Conservation (phyloP, 768 basidiomycete species). For the Kwoniella mangroviensis region DNA sequence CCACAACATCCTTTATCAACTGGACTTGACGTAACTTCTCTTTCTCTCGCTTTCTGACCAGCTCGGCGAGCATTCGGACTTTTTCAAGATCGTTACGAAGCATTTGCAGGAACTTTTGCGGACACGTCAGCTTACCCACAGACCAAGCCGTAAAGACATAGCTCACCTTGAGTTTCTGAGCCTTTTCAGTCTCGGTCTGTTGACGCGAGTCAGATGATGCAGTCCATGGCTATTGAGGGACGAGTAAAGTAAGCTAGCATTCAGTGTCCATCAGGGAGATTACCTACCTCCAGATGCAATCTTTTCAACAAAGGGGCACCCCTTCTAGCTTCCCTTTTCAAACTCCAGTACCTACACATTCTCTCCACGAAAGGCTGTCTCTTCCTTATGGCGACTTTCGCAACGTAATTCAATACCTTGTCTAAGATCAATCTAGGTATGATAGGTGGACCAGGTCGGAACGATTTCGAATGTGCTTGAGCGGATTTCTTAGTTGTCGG, state of each 20-base stretch:
- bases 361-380: constrained; percentile 75
- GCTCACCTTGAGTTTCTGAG: constrained; percentile 77
- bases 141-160: neutral
- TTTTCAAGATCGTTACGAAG: constrained; percentile 77
- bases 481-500: constrained; percentile 71
- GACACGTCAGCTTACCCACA: constrained; percentile 3
- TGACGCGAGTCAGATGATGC: constrained; percentile 67
- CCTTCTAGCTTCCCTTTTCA: constrained; percentile 89
- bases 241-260: constrained; percentile 16
- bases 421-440: constrained; percentile 85
- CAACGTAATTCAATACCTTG: constrained; percentile 74
- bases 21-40: constrained; percentile 71
- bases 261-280: neutral
- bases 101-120: constrained; percentile 64
- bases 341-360: constrained; percentile 92
- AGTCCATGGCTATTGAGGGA: constrained; percentile 76
- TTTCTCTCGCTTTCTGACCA: constrained; percentile 76
- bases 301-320: constrained; percentile 93
- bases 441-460: constrained; percentile 88
- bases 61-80: constrained; percentile 69
- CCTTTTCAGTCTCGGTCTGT: constrained; percentile 81
- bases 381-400: constrained; percentile 71
- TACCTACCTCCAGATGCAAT: constrained; percentile 76
- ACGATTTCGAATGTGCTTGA: constrained; percentile 87
- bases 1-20: constrained; percentile 70